Evolutionary conservation across 1,284 basidiomycete species (phyloP), one percentile per base, ranked within the genome.

Genomic region (Porodaedalea pini): DNA sequence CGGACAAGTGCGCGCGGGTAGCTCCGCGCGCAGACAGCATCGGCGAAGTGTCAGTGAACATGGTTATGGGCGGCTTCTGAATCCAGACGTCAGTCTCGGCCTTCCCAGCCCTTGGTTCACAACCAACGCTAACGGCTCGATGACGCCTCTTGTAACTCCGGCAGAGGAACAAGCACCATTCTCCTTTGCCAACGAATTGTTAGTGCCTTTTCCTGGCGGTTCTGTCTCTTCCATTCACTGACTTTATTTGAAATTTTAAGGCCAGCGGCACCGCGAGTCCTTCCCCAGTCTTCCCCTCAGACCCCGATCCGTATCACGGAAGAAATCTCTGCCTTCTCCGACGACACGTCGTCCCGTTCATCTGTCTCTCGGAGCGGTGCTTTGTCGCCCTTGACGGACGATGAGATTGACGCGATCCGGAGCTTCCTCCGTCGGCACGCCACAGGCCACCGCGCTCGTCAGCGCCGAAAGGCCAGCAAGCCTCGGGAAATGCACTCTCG

Each of bases 31-130:
- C 21, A 49, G 37, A 29, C 48, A 27, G 17, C 57, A 54, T 37
- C 44, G 57, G 23, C 51, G 57, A 21, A 59, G 57, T 37, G 39
- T 59, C 47, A 59, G 57, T 41, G 57, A 52, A 25, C 36, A 55
- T 43, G 52, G 45, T 29, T 31, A 21, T 29, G 32, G 41, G 15
- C 23, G 40, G 5, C 6, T 39, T 4, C 44, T 25, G 23, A 32
- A 15, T 39, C 37, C 55, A 21, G 27, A 27, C 1, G 29, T 5
- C 49, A 29, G 49, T n/a, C 13, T 4, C n/a, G 39, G 37, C 13
- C n/a, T 48, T 19, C 45, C 54, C 37, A 57, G 41, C 23, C 41
- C 40, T 15, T 57, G 56, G 49, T 51, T 31, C 31, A 44, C 56
- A 7, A 41, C 49, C 31, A 47, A 37, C 31, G 31, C 39, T 15